phyloP scores from a whole-genome alignment of 1,139 yeast genomes.

The Suhomyces terraborum region DNA sequence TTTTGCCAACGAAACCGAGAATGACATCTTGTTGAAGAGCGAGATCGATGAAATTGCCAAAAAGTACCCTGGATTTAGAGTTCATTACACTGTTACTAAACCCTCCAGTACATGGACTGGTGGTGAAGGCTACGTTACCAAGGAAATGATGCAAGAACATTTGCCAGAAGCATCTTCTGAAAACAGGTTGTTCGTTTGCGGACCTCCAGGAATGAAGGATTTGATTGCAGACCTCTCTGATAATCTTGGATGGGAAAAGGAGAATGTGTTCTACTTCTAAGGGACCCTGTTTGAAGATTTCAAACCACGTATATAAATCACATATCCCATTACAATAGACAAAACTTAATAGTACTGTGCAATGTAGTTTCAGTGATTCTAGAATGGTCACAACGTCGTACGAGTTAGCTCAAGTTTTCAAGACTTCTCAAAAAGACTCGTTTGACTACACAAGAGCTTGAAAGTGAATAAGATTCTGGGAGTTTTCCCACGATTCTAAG shows the following conservation, averaged over 20 bases:
- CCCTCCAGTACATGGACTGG: constrained; percentile 55
- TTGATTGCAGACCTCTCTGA: constrained; percentile 49
- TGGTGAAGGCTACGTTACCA: constrained; percentile 58
- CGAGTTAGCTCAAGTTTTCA: too few relatives aligned
- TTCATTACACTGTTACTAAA: constrained; percentile 47
- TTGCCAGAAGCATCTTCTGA: constrained; percentile 42
- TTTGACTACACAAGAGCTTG: too few relatives aligned
- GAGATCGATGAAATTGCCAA: constrained; percentile 70
- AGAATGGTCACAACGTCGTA: too few relatives aligned
- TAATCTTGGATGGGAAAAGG: constrained; percentile 65
- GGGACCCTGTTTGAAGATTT: background rate
- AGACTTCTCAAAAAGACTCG: too few relatives aligned
- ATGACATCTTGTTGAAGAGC: constrained; percentile 67
- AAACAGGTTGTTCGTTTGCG: constrained; percentile 65
- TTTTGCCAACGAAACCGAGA: constrained; percentile 71
- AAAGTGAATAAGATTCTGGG: too few relatives aligned
- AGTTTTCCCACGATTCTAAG: too few relatives aligned
- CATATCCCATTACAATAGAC: background rate
- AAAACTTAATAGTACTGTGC: background rate
- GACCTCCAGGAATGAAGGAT: constrained; percentile 73
- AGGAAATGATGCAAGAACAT: constrained; percentile 53
- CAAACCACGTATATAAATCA: background rate
- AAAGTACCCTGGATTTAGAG: constrained; percentile 61
- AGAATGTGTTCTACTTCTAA: constrained; percentile 66
- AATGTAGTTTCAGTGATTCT: too few relatives aligned